A percentile compares a stretch with the other conserved stretches of the same genome.
Evolutionary conservation across 2,329 filamentous ascomycete species (phyloP).

Genomic region (Bipolaris gigantea): DNA sequence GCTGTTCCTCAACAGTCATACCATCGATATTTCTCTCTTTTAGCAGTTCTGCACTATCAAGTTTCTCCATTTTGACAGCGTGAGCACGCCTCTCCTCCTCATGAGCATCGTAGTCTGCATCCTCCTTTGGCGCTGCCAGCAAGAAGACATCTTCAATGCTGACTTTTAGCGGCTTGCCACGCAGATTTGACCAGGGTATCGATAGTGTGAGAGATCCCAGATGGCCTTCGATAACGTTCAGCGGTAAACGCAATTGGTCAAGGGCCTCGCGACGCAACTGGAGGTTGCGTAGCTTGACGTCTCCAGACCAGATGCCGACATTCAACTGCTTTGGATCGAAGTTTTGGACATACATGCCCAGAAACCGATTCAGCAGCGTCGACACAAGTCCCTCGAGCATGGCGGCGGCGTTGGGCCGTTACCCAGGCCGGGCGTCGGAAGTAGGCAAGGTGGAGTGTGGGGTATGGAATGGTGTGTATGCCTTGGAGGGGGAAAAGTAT

Average conservation of each 20-base stretch:
- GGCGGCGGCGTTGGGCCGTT: constrained; percentile 62
- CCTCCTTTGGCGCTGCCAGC: constrained; percentile 91
- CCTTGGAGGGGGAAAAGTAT: constrained; percentile 25
- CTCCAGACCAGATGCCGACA: constrained; percentile 97
- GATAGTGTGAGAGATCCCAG: constrained; percentile 87
- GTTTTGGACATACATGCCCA: constrained; percentile 99
- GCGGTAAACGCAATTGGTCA: constrained; percentile 92
- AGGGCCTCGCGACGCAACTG: constrained; percentile 92
- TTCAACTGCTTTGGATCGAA: constrained; percentile 98
- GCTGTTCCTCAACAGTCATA: constrained; percentile 90
- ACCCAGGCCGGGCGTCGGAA: constrained; percentile 64
- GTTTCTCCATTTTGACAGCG: constrained; percentile 96
- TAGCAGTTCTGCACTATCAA: constrained; percentile 92
- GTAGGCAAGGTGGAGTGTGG: constrained; percentile 12
- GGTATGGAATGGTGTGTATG: constrained; percentile 17
- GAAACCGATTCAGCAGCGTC: constrained; percentile 95
- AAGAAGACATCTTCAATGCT: constrained; percentile 97
- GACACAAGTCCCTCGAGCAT: constrained; percentile 99
- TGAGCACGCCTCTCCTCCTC: constrained; percentile 87
- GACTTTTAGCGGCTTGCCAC: constrained; percentile 91
- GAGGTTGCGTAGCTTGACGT: constrained; percentile 91
- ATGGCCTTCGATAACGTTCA: constrained; percentile 96
- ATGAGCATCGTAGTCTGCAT: constrained; percentile 87
- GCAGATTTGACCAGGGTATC: constrained; percentile 96
- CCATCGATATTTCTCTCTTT: constrained; percentile 92